Base-by-base conservation (phyloP, 495 filamentous ascomycete genomes). In the Lichina pygmaea region DNA sequence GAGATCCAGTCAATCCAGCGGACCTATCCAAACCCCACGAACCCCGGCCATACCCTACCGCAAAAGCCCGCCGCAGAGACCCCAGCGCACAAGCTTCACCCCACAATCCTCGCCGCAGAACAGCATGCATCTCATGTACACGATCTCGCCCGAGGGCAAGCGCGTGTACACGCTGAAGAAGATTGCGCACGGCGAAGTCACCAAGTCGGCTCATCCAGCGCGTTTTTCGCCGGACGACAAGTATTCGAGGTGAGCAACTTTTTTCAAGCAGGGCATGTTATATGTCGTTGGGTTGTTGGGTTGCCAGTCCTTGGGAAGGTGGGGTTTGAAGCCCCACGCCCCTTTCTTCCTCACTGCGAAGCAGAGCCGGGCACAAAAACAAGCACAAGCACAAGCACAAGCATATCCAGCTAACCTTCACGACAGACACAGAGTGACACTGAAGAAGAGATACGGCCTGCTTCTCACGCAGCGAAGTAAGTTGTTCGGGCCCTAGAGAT, bases 141-240 rank as follows among this genome's bases (percentile, higher is more conserved):
- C 78, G 45, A 59, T 81, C 58, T 77, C 78, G 57, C 55, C 71
- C 55, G 62, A 68, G 41, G 85, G 84, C 65, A 81, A 84, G 63
- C 78, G 83, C 50, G 55, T 76, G 53, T 97, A 93, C 72, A 93
- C 86, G 8, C 73, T 86, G 45, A 78, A 85, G 60, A 91, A 89
- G 62, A 68, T 84, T 51, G 62, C 73, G 17, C 59, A 70, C 47
- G 77, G 78, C 52, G 71, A 82, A 53, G 78, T 93, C 56, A 91
- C 91, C 54, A 91, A 86, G 66, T 85, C 78, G 41, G 89, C 89
- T 37, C 89, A 97, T 70, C 89, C 91, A 16, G 91, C 91, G 41
- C 69, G 91, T 49, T 97, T 94, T 68, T 89, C 82, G 34, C 89
- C 89, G 48, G 89, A 97, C 65, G 89, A 97, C 67, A 91, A 89